A percentile compares a stretch with the other conserved stretches of the same genome.
Conservation (phyloP, 129 eudicot genomes). For the Sambucus nigra region DNA sequence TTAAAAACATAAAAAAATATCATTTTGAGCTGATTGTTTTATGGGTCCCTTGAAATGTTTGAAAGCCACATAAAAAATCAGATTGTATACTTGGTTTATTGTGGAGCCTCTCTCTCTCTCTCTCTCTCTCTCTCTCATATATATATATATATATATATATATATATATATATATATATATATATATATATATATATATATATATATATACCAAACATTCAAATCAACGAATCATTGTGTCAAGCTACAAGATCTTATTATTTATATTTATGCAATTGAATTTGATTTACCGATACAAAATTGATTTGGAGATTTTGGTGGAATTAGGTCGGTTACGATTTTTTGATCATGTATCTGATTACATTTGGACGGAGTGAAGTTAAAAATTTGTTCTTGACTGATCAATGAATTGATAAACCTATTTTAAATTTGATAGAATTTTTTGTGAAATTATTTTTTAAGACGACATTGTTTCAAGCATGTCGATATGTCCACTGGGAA, state of each 20-base stretch:
- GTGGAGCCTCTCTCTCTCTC: too few relatives aligned
- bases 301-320: neutral
- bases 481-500: constrained; percentile 98
- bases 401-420: constrained; percentile 9
- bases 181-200: too few relatives aligned
- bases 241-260: constrained; percentile 38
- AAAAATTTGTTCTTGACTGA: neutral
- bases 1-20: too few relatives aligned
- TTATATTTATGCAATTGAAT: neutral
- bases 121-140: too few relatives aligned
- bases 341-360: neutral
- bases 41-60: too few relatives aligned
- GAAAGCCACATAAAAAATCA: too few relatives aligned
- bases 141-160: too few relatives aligned
- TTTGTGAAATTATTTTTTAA: constrained; percentile 15
- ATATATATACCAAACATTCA: too few relatives aligned
- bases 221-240: constrained; percentile 93
- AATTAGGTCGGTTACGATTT: neutral
- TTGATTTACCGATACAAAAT: neutral
- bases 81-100: too few relatives aligned
- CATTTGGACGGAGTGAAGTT: neutral
- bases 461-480: constrained; percentile 99
- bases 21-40: too few relatives aligned
- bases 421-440: constrained; percentile 9
- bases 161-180: too few relatives aligned